A percentile compares a stretch with the other conserved stretches of the same genome.
phyloP scores from a whole-genome alignment of 306 rosid genomes.

The Cucurbita ficifolia region DNA sequence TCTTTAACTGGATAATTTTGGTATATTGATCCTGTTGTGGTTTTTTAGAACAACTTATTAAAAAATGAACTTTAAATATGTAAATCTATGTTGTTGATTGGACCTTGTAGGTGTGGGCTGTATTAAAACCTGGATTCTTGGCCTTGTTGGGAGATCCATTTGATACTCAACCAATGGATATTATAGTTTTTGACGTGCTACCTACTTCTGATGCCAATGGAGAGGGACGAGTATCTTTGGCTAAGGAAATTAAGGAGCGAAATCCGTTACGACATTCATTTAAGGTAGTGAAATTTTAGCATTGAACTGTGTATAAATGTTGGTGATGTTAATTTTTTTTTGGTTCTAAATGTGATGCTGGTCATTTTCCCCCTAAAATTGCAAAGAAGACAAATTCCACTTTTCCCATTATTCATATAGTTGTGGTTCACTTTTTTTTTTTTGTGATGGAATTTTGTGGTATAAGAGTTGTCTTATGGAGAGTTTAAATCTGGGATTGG shows the following conservation, averaged over 20 bases:
- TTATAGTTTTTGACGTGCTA: conserved; percentile 82
- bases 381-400: neutral
- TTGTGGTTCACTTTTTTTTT: neutral
- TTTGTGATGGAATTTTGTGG: neutral
- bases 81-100: conserved; percentile 8
- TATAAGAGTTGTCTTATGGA: neutral
- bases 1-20: neutral
- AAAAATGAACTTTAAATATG: neutral
- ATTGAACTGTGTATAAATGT: neutral
- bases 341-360: conserved; percentile 5
- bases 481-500: conserved; percentile 1
- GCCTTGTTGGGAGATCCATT: conserved; percentile 87
- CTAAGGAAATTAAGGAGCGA: conserved; percentile 63
- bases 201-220: conserved; percentile 72
- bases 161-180: conserved; percentile 80
- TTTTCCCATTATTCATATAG: neutral
- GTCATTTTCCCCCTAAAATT: neutral
- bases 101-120: conserved; percentile 80
- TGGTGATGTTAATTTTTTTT: conserved; percentile 11
- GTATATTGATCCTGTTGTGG: neutral
- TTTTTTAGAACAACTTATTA: neutral
- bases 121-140: conserved; percentile 89
- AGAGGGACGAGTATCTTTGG: conserved; percentile 68
- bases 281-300: conserved; percentile 38
- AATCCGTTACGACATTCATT: conserved; percentile 86